Base-by-base conservation (phyloP, 1,284 basidiomycete genomes). In the Schizophyllum amplum region DNA sequence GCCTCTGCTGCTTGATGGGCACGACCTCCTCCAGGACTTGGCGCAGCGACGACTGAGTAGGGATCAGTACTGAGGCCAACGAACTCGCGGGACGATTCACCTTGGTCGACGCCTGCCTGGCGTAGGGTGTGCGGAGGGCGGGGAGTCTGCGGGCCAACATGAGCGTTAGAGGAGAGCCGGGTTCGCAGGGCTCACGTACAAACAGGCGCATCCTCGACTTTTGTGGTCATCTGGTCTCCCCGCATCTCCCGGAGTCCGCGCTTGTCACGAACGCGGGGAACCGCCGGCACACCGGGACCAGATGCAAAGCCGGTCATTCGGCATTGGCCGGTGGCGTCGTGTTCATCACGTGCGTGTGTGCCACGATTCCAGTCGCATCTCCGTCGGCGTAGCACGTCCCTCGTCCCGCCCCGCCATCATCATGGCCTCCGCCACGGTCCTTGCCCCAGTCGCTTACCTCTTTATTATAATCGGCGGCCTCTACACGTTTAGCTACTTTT, bases 391-490 rank as follows among this genome's bases (percentile, higher is more conserved):
- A 68, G 64, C 69, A 64, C 63, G 67, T 66, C 64, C 57, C n/a
- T n/a, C n/a, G 53, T 56, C 47, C 25, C 59, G 54, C 51, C 55
- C 52, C 46, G 53, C 58, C 42, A 56, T 61, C 64, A 59, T 68
- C 66, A 94, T 94, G 93, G 86, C 91, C 61, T 90, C 88, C 62
- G 33, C 33, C 33, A 42, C 33, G 33, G 82, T 98, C 59, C 83
- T 91, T 66, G 92, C 95, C 59, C 94, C 94, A 56, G 81, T 97
- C 63, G 81, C 89, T 64, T 98, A 98, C 71, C 80, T 98, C 57
- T 78, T 87, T 65, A 86, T 94, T 63, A 86, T 98, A 65, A 86
- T 97, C 64, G 90, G 92, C 48, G 85, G 92, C 61, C 82, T 98
- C 24, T 81, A 88, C 65, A 74, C 93, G 59, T 98, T 98, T 78